These are phyloP conservation scores for Nakataea oryzae DNA, from an alignment of 2,329 filamentous ascomycete genomes.

Conservation along the genomic window DNA sequence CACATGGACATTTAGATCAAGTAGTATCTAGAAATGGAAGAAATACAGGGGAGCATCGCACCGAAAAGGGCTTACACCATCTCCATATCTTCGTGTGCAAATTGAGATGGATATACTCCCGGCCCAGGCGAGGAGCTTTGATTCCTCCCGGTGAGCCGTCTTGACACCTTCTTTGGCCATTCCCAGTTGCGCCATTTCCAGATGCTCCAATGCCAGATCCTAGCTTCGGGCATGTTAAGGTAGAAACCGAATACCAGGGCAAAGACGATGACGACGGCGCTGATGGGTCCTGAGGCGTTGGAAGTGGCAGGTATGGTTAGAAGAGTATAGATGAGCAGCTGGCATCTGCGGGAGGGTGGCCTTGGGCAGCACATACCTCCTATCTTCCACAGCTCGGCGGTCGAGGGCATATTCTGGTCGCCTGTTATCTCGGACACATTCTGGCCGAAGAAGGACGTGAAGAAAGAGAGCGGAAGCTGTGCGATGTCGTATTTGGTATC, in stretches of 20 bases:
- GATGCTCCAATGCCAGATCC: neutral
- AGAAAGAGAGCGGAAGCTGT: conserved; percentile 25
- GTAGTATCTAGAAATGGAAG: too few relatives aligned
- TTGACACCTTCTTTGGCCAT: too few relatives aligned
- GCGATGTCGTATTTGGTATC: neutral
- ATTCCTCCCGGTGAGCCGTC: neutral
- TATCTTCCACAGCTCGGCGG: neutral
- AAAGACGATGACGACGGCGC: neutral
- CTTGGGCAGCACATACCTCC: neutral
- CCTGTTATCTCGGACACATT: conserved; percentile 11
- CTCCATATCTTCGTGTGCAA: neutral
- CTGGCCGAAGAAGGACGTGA: conserved; percentile 28
- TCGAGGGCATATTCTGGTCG: neutral
- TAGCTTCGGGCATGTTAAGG: neutral
- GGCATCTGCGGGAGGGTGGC: neutral
- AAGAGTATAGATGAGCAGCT: neutral
- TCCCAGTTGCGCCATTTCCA: neutral
- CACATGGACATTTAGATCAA: too few relatives aligned
- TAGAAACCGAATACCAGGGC: neutral
- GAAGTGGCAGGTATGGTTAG: too few relatives aligned
- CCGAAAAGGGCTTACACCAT: neutral
- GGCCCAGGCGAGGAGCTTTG: too few relatives aligned
- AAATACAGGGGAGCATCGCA: too few relatives aligned
- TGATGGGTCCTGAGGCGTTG: neutral
- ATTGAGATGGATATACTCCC: neutral